phyloP scores from a whole-genome alignment of 208 protist genomes.

The Trypanosoma vivax region DNA sequence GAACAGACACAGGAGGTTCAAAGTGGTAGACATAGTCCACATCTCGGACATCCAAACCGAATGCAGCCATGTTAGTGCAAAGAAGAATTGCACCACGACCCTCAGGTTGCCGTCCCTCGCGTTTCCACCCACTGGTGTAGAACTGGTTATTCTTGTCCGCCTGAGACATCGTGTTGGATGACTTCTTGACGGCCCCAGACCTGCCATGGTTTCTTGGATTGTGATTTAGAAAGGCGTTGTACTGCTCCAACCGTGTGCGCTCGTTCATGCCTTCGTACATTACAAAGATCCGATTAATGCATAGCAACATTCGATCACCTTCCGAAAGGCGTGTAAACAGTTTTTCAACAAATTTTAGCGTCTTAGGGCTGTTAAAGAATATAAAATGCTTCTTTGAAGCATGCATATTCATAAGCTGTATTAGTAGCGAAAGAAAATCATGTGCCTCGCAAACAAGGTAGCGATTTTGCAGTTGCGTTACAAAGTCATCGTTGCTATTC shows the following conservation, averaged over 20 bases:
- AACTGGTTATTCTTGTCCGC: conserved; percentile 73
- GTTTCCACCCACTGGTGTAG: conserved; percentile 77
- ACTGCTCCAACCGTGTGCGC: conserved; percentile 63
- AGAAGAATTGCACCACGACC: conserved; percentile 80
- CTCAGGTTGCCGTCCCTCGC: conserved; percentile 40
- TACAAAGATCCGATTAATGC: conserved; percentile 56
- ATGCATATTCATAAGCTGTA: conserved; percentile 86
- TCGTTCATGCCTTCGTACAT: conserved; percentile 88
- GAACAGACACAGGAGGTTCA: conserved; percentile 67
- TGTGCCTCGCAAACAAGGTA: conserved; percentile 66
- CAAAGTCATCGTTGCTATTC: conserved; percentile 43
- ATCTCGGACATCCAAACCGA: conserved; percentile 87
- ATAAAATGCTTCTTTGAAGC: conserved; percentile 89
- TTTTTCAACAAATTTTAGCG: conserved; percentile 60
- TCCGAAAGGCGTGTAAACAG: conserved; percentile 46
- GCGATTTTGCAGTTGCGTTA: conserved; percentile 67
- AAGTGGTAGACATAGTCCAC: conserved; percentile 92
- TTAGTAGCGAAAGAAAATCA: conserved; percentile 57
- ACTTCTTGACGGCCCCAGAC: conserved; percentile 16
- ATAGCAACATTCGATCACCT: conserved; percentile 46
- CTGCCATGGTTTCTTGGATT: conserved; percentile 1
- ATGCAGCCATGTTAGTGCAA: conserved; percentile 86
- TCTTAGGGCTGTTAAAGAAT: conserved; percentile 82
- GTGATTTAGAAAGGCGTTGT: conserved; percentile 80
- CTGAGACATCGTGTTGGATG: conserved; percentile 24